These are phyloP conservation scores for Debaryomycetaceae sp. DNA, from an alignment of 1,139 yeast species.

Conservation along the genomic window DNA sequence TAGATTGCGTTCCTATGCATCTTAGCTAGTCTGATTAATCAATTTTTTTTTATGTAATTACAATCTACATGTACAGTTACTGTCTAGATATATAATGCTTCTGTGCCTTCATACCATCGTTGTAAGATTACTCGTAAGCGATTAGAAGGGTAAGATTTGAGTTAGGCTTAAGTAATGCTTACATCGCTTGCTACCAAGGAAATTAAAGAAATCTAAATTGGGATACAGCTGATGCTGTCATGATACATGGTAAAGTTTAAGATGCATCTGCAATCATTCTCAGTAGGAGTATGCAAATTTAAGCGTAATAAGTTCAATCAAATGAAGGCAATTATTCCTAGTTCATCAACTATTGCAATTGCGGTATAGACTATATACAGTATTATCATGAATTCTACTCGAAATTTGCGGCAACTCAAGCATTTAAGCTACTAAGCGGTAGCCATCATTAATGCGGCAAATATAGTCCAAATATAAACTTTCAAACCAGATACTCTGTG, in stretches of 20 bases:
- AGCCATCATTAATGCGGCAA: neutral
- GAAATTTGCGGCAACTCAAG: neutral
- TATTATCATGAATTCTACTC: neutral
- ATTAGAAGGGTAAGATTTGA: no score
- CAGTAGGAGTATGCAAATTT: neutral
- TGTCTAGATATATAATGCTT: neutral
- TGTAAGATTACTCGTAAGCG: no score
- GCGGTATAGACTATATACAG: neutral
- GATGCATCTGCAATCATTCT: no score
- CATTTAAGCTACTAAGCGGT: neutral
- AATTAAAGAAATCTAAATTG: no score
- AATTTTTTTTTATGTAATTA: no score
- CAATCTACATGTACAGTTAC: neutral
- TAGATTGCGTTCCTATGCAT: neutral
- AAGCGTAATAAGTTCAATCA: neutral
- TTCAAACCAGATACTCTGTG: no score
- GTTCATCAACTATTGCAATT: no score
- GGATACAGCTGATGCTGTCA: no score
- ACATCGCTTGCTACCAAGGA: no score
- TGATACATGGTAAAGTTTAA: no score
- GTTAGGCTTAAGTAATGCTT: no score
- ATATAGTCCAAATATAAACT: neutral
- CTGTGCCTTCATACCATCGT: neutral
- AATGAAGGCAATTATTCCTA: neutral
- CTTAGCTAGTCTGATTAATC: neutral